These are phyloP conservation scores for Cardamine chenopodiifolia DNA, from an alignment of 345 rosid genomes.

Conservation along the genomic window DNA sequence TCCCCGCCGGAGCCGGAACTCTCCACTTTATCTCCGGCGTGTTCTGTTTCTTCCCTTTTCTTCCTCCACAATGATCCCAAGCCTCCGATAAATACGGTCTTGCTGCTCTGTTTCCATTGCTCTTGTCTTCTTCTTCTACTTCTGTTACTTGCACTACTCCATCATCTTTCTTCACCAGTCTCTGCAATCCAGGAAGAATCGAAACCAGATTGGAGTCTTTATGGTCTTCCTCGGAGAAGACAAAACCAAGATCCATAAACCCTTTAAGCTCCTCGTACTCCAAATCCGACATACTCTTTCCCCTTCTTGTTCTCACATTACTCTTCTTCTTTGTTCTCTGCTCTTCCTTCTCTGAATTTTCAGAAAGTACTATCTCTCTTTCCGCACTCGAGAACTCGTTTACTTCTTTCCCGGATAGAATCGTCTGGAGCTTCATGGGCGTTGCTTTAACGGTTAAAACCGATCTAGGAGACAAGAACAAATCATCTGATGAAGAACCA, in stretches of 20 bases:
- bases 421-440: conserved; percentile 52
- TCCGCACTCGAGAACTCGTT: conserved; percentile 17
- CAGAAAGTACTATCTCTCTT: conserved; percentile 19
- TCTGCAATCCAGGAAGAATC: conserved; percentile 65
- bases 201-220: conserved; percentile 54
- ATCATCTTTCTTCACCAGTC: conserved; percentile 42
- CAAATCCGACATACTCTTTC: conserved; percentile 66
- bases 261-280: conserved; percentile 73
- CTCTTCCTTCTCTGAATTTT: conserved; percentile 17
- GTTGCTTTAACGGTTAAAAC: conserved; percentile 38
- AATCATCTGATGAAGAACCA: conserved; percentile 37
- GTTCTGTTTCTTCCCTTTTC: conserved; percentile 34
- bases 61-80: conserved; percentile 52
- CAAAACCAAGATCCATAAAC: conserved; percentile 80
- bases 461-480: conserved; percentile 52
- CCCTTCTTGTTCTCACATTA: conserved; percentile 28
- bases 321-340: conserved; percentile 30
- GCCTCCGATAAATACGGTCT: conserved; percentile 72
- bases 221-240: conserved; percentile 63
- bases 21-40: conserved; percentile 49
- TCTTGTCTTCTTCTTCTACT: conserved; percentile 23
- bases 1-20: conserved; percentile 42
- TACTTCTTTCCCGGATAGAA: conserved; percentile 59
- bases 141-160: conserved; percentile 13
- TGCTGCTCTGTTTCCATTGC: conserved; percentile 23